Percentiles rank a stretch among this genome's conserved stretches.
Evolutionary conservation across 2,329 filamentous ascomycete genomes (phyloP).

Genomic region (Epichloe sp.): DNA sequence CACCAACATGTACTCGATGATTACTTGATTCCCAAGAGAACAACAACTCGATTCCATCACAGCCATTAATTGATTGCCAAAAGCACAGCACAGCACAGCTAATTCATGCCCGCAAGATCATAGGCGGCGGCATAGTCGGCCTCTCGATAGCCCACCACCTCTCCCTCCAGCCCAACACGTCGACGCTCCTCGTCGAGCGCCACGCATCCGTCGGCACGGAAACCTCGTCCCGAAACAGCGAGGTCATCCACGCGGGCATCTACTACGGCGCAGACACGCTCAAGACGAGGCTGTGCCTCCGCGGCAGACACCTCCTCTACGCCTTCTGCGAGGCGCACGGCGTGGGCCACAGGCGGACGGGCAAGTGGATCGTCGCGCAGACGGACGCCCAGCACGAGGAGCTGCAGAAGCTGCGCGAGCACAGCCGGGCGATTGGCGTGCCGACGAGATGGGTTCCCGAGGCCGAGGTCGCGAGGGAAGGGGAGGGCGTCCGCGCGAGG

Average conservation of each 20-base stretch:
- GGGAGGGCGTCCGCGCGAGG: conserved; percentile 63
- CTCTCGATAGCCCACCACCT: conserved; percentile 66
- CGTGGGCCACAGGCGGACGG: conserved; percentile 61
- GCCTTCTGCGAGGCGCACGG: conserved; percentile 52
- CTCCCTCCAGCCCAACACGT: conserved; percentile 45
- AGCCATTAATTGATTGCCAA: too few species aligned
- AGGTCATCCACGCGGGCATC: conserved; percentile 91
- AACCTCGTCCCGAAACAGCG: conserved; percentile 80
- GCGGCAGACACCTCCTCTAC: conserved; percentile 67
- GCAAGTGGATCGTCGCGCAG: conserved; percentile 95
- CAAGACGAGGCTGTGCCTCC: conserved; percentile 74
- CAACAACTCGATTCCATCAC: too few species aligned
- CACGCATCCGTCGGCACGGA: conserved; percentile 67
- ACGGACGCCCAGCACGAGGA: conserved; percentile 54
- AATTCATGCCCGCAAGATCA: conserved; percentile 25
- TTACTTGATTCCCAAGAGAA: not conserved
- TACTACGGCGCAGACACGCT: conserved; percentile 70
- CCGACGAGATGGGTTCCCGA: conserved; percentile 57
- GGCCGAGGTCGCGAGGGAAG: conserved; percentile 48
- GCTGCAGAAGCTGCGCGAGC: conserved; percentile 36
- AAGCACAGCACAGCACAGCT: not conserved
- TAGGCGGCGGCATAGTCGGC: conserved; percentile 57
- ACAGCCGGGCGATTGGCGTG: conserved; percentile 36
- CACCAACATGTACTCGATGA: not conserved
- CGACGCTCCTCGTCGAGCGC: conserved; percentile 69